Evolutionary conservation across 345 rosid species (phyloP), one percentile per base, ranked within the genome.

Genomic region (Physaria fendleri): DNA sequence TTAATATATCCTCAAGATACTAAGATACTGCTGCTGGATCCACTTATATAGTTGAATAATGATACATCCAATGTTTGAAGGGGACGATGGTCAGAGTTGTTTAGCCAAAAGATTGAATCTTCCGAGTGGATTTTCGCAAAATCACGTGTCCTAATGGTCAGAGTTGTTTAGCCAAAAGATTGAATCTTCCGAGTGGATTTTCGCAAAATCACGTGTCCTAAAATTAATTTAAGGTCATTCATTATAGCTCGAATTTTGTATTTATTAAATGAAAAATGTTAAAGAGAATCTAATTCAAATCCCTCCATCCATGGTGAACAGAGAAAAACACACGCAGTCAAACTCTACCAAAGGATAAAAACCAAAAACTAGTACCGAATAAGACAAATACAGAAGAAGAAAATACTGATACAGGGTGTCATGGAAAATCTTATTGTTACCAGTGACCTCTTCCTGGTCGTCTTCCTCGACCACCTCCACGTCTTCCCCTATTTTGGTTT

Each of bases 371-470:
- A 10, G 48, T 45, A 37, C 71, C 25, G 56, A 48, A 23, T 50
- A 35, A 8, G 30, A 63, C 33, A 33, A 8, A 45, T 29, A 13
- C 32, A 33, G n/a, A 14, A 32, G 0, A 40, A 4, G 8, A 5
- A 17, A 17, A 24, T 14, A 23, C 27, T 42, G 49, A 34, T 43
- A 20, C 51, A 64, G 8, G 40, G 44, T 49, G 44, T 49, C 41
- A 56, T 4, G 32, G 16, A 32, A 50, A 59, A 66, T 22, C 59
- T 43, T 43, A 1, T 5, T 29, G 55, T 52, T 74, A 87, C 73
- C 85, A 76, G 50, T 70, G 56, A 38, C 80, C 80, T 61, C 84
- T 76, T 56, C 87, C 83, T 67, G 85, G 79, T 64, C 96, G 90
- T 38, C 90, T 71, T 35, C 90, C 92, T 18, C 83, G 68, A 51